phyloP scores from a whole-genome alignment of 164 flowering plant genomes.

The Nelumbo lutea region DNA sequence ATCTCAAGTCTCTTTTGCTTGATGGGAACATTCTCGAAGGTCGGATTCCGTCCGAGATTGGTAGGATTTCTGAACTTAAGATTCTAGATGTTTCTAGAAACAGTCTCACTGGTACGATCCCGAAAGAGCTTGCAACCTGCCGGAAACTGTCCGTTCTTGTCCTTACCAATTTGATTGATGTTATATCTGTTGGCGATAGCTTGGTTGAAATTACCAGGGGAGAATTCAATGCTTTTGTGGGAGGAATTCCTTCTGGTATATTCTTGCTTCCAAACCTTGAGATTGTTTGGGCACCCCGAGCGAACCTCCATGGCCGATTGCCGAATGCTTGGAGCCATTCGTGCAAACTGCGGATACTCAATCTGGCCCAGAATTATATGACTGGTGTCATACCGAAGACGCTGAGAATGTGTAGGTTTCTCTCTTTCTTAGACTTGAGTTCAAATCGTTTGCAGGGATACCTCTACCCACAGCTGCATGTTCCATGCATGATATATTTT shows the following conservation, averaged over 20 bases:
- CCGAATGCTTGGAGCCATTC: slow-evolving; percentile 33
- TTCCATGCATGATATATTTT: slow-evolving; percentile 61
- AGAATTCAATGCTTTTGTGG: slow-evolving; percentile 63
- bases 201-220: slow-evolving; percentile 18
- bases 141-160: slow-evolving; percentile 41
- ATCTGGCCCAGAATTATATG: slow-evolving; percentile 55
- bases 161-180: slow-evolving; percentile 43
- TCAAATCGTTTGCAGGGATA: slow-evolving; percentile 46
- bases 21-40: slow-evolving; percentile 58
- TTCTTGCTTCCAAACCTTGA: slow-evolving; percentile 40
- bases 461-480: slow-evolving; percentile 25
- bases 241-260: slow-evolving; percentile 48
- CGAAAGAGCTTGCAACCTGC: slow-evolving; percentile 49
- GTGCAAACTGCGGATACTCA: slow-evolving; percentile 44
- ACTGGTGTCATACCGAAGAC: slow-evolving; percentile 40
- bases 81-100: slow-evolving; percentile 69
- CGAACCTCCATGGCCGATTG: slow-evolving; percentile 54
- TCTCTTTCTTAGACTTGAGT: slow-evolving; percentile 58
- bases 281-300: slow-evolving; percentile 77
- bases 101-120: slow-evolving; percentile 56
- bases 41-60: slow-evolving; percentile 52
- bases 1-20: slow-evolving; percentile 43
- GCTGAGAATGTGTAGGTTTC: slow-evolving; percentile 41
- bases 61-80: slow-evolving; percentile 43
- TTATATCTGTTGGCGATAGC: slow-evolving; percentile 5